A percentile compares a stretch with the other conserved stretches of the same genome.
Evolutionary conservation across 1,284 basidiomycete genomes (phyloP).

Genomic region (Phenoliferia sp.): DNA sequence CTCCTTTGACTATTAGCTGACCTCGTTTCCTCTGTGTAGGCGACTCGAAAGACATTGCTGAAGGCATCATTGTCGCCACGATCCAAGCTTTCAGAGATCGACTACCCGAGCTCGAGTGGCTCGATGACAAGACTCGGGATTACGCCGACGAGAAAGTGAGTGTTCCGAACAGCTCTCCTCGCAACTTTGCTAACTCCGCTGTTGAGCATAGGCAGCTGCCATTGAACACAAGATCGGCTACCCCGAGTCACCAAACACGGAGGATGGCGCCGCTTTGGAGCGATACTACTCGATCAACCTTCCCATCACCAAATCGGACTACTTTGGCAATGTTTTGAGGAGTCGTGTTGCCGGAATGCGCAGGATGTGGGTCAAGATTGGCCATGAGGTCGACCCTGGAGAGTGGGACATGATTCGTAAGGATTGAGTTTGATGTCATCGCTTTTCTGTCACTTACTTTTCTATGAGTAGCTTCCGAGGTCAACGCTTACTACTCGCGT

Average conservation of each 20-base stretch:
- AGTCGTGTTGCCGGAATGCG: constrained; percentile 47
- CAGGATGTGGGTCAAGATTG: constrained; percentile 68
- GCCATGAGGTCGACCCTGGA: constrained; percentile 63
- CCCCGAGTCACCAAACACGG: constrained; percentile 72
- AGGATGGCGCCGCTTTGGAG: constrained; percentile 62
- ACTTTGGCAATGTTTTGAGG: constrained; percentile 77
- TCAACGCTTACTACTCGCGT: constrained; percentile 35
- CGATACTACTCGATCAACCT: constrained; percentile 69
- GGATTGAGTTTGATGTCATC: too few relatives aligned
- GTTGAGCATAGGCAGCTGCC: constrained; percentile 60
- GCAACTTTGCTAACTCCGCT: not conserved
- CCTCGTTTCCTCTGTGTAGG: constrained; percentile 41
- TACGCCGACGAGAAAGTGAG: constrained; percentile 77
- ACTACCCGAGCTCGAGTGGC: constrained; percentile 75
- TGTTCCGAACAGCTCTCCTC: not conserved
- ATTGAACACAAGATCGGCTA: constrained; percentile 60
- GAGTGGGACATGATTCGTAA: constrained; percentile 84
- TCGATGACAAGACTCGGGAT: constrained; percentile 76
- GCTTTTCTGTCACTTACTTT: constrained; percentile 26
- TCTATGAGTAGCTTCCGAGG: constrained; percentile 58
- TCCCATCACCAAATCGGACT: constrained; percentile 58
- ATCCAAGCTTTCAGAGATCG: constrained; percentile 78
- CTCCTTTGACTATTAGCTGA: not conserved
- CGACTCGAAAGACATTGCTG: constrained; percentile 72
- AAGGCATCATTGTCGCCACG: constrained; percentile 81